A percentile compares a stretch with the other conserved stretches of the same genome.
phyloP scores from a whole-genome alignment of 441 rosid genomes.

The Adansonia gregorii region DNA sequence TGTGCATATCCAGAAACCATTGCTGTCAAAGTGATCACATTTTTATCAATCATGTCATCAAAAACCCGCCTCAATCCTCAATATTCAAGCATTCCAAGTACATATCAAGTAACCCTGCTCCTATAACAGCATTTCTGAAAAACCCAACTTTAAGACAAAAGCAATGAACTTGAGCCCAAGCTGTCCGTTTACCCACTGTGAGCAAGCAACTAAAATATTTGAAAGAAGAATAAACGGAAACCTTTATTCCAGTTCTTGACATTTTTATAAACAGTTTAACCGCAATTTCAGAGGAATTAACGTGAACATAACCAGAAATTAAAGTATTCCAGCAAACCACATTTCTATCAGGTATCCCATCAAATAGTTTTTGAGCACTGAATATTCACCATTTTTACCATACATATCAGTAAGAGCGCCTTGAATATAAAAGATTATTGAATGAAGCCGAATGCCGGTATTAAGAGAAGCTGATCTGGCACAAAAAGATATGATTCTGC shows the following conservation, averaged over 20 bases:
- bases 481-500: background rate
- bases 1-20: slow-evolving; percentile 41
- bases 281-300: background rate
- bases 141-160: slow-evolving; percentile 35
- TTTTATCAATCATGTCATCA: slow-evolving; percentile 32
- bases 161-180: slow-evolving; percentile 43
- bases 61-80: slow-evolving; percentile 32
- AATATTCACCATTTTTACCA: background rate
- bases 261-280: background rate
- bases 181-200: slow-evolving; percentile 30
- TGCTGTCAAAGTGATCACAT: slow-evolving; percentile 41
- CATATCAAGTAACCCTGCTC: slow-evolving; percentile 40
- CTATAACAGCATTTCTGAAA: slow-evolving; percentile 31
- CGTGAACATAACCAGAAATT: background rate
- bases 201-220: slow-evolving; percentile 34
- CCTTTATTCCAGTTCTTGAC: background rate
- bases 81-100: slow-evolving; percentile 37
- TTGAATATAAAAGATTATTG: background rate
- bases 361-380: slow-evolving; percentile 14
- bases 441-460: background rate
- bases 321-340: background rate
- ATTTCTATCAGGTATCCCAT: slow-evolving; percentile 27
- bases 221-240: slow-evolving; percentile 29
- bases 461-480: background rate
- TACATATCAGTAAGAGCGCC: background rate